Evolutionary conservation across 139 green algal genomes (phyloP), one percentile per base, ranked within the genome.

Genomic region (Mychonastes homosphaera): DNA sequence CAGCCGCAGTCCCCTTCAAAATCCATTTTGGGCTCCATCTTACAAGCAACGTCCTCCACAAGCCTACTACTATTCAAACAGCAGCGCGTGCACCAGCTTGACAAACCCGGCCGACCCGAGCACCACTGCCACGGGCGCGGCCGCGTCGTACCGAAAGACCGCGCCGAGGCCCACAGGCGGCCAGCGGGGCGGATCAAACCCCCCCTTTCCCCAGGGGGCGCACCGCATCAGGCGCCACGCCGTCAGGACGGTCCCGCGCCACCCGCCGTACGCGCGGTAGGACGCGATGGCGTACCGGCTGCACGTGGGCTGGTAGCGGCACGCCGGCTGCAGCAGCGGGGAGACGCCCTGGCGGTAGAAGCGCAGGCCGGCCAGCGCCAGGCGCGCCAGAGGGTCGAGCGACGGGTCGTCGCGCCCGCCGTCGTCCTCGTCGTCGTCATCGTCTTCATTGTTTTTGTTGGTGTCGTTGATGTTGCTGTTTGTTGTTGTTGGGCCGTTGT

Each of bases 271-370:
- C 8, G 6, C 81, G 81, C 27, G 78, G 76, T 19, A 29, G 53
- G 6, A 76, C 50, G 9, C 73, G 65, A 53, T 53, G 35, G 6
- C 30, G 68, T 88, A 88, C 28, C 75, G 48, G 6, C 71, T 83
- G 70, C 87, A 95, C 5, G 82, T 87, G 3, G 87, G 87, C 32
- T 86, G 53, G 69, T 79, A 95, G 46, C 87, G 79, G 53, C 87
- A 95, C 3, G 77, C 77, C 2, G 71, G 71, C 1, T 70, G 74
- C 56, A 94, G 77, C 15, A 89, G 30, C 8, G 84, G 85, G 1
- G 82, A 91, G 24, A 92, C 82, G 19, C 21, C 54, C 3, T 12
- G 24, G 41, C 81, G 83, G 74, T 94, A 94, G 50, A 85, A 87
- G 4, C 28, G 28, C 19, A 94, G 69, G 49, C 68, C 28, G 7